Evolutionary conservation across 2,329 filamentous ascomycete genomes (phyloP), one percentile per base, ranked within the genome.

Genomic region (Beauveria australis): DNA sequence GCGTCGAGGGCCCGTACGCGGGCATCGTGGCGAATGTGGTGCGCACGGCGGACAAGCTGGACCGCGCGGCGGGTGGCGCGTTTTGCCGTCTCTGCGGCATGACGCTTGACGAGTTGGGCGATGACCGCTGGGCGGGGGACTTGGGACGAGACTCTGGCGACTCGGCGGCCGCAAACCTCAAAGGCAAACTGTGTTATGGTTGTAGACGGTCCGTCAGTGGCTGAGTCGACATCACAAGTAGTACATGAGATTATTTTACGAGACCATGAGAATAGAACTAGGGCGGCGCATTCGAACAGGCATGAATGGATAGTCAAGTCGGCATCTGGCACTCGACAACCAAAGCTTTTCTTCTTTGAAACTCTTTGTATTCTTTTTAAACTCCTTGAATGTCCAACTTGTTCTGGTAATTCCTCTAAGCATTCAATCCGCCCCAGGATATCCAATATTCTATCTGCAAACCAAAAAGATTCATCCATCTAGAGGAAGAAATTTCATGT

Each of bases 21-120:
- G 91, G 89, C 60, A 91, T 97, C 60, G 92, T 99, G 66, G 89
- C 92, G 37, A 99, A 99, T 71, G 94, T 99, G 10, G 93, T 97
- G 5, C 85, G 91, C 64, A 99, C 93, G 40, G 88, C 89, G n/a
- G 87, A 86, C 56, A 96, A 95, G 74, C 79, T 97, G 46, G 78
- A 86, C 51, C 75, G 83, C 28, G 71, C 77, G 0, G 49, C 33
- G 14, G 72, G 71, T 8, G 70, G 67, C n/a, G 67, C 60, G 5
- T 69, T 68, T 33, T 95, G 91, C 68, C 79, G 81, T 40, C 71
- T 93, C 9, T 96, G 91, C 72, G 83, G 83, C 54, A 83, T 89
- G 74, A 82, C 84, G 40, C 77, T 92, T 14, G 81, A 86, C 60
- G 81, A 81, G 64, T 76, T 78, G 5, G 85, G 85, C 3, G 86